phyloP scores from a whole-genome alignment of 306 rosid species.

The Quercus mongolica region DNA sequence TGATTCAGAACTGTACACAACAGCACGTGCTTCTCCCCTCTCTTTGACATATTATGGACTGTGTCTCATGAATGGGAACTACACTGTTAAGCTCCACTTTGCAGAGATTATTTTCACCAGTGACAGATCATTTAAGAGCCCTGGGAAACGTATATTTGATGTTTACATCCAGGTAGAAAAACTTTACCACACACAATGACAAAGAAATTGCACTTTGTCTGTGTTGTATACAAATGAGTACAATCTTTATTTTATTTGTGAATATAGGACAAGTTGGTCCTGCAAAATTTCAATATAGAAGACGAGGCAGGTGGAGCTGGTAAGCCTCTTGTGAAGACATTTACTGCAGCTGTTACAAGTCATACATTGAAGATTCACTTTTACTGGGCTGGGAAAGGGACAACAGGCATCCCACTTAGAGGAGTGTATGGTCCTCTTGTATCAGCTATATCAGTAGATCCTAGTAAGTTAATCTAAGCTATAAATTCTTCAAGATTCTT shows the following conservation, averaged over 20 bases:
- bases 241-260: slow-evolving; percentile 23
- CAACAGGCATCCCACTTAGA: slow-evolving; percentile 94
- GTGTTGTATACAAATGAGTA: slow-evolving; percentile 19
- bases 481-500: not conserved
- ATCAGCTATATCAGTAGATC: slow-evolving; percentile 84
- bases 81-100: slow-evolving; percentile 79
- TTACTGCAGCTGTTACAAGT: slow-evolving; percentile 47
- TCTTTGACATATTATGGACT: slow-evolving; percentile 90
- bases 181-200: not conserved
- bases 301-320: slow-evolving; percentile 76
- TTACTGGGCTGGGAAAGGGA: slow-evolving; percentile 96
- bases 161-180: slow-evolving; percentile 79
- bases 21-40: slow-evolving; percentile 79
- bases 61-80: slow-evolving; percentile 73
- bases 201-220: not conserved
- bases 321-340: slow-evolving; percentile 51
- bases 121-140: slow-evolving; percentile 56
- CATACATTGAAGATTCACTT: slow-evolving; percentile 77
- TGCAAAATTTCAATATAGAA: slow-evolving; percentile 78
- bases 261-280: slow-evolving; percentile 62
- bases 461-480: slow-evolving; percentile 59
- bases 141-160: slow-evolving; percentile 70
- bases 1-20: slow-evolving; percentile 54
- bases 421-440: slow-evolving; percentile 89
- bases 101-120: slow-evolving; percentile 76